Conservation (phyloP, 116 monocot genomes). For the Zostera marina region DNA sequence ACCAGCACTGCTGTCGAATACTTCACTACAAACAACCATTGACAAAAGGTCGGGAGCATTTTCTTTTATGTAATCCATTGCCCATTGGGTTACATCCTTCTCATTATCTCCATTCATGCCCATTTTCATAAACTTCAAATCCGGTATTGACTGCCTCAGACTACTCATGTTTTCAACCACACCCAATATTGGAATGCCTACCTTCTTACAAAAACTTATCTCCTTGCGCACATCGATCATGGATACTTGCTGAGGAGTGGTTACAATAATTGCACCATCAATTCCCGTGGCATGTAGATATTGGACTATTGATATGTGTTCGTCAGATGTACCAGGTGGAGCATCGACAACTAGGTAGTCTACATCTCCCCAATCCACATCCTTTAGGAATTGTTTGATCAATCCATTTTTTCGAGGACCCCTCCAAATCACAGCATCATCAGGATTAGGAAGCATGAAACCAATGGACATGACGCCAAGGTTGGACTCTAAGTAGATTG, state of each 20-base stretch:
- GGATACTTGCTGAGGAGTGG: constrained; percentile 87
- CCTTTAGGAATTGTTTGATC: constrained; percentile 88
- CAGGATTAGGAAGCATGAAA: constrained; percentile 92
- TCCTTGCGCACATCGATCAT: constrained; percentile 94
- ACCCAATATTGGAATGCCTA: constrained; percentile 61
- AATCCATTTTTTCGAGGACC: constrained; percentile 90
- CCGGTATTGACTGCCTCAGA: constrained; percentile 39
- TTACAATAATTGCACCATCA: constrained; percentile 80
- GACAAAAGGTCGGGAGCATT: constrained; percentile 51
- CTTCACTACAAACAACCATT: constrained; percentile 36
- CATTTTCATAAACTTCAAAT: constrained; percentile 39
- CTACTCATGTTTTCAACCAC: constrained; percentile 98
- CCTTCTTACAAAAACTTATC: constrained; percentile 89
- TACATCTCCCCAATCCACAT: constrained; percentile 84
- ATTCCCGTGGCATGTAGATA: constrained; percentile 59
- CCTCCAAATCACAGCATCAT: constrained; percentile 93
- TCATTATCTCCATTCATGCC: constrained; percentile 17
- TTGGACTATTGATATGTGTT: constrained; percentile 83
- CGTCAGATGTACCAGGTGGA: constrained; percentile 86
- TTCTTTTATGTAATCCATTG: constrained; percentile 31
- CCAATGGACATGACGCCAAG: constrained; percentile 98
- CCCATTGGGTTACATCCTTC: constrained; percentile 49
- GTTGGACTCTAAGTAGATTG: constrained; percentile 69
- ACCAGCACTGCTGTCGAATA: constrained; percentile 73
- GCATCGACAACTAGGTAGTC: constrained; percentile 94